Evolutionary conservation across 2,329 filamentous ascomycete species (phyloP), one percentile per base, ranked within the genome.

Genomic region (Ceratocystis destructans): DNA sequence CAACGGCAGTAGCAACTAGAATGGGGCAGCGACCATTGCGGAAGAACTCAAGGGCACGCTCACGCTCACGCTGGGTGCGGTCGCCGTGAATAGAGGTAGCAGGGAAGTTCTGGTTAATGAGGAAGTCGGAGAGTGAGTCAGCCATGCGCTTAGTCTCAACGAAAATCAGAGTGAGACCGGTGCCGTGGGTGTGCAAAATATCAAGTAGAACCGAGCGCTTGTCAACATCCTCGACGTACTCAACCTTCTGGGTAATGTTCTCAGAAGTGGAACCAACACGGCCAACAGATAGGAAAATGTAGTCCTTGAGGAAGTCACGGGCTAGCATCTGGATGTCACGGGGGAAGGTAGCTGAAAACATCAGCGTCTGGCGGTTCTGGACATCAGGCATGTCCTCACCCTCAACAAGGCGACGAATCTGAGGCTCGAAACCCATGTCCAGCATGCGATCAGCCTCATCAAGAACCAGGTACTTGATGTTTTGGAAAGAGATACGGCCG

Each of bases 401-500:
- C 79, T 97, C 93, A 59, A 99, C 94, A 73, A 99, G 97, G 73
- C 93, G 89, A 74, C 94, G 92, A 75, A 99, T 99, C 80, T 99
- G 94, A 73, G 94, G 94, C 82, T 99, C 94, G 83, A 99, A 99
- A 94, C 94, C 94, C 94, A 99, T 99, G 84, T 99, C 94, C 83
- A 99, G 83, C 94, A 99, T 99, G 77, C 94, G 94, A 82, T 99
- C 94, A 77, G 94, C 94, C 85, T 99, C 94, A 73, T 99, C 94
- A 66, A 99, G 89, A 72, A 99, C 90, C 69, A 99, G 85, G 76
- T 99, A 99, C 83, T 96, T 97, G 84, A 99, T 99, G 83, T 96
- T 96, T 78, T 87, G 85, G 66, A 99, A 87, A 57, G 94, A 97
- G 76, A 99, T 97, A 75, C 93, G 90, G 74, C 94, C 94, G 82